Evolutionary conservation across 2,329 filamentous ascomycete species (phyloP), one percentile per base, ranked within the genome.

Genomic region (Rasamsonia emersonii): DNA sequence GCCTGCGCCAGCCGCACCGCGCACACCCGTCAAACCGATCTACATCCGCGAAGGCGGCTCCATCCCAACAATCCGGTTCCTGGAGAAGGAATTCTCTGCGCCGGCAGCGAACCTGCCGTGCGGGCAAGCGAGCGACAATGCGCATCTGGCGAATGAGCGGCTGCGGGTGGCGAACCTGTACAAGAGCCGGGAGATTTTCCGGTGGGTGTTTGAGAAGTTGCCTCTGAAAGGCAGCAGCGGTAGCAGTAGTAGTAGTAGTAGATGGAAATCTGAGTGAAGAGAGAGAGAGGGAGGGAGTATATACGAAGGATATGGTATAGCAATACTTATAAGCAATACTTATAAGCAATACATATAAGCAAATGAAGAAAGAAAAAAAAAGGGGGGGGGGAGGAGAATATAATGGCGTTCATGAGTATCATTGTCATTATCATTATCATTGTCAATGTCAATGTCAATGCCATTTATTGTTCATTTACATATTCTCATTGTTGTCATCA

Each of bases 1-100:
- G 13, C 18, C 24, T 2, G 16, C 31, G 6, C 13, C 19, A 19
- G 9, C 17, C 9, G 11, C 24, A 14, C 28, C 30, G 8, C 35
- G 30, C 38, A 44, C 34, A 9, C 28, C 33, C 11, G 41, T 54
- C 8, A 47, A 51, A 33, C 89, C 88, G 0, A 68, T 98, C 3
- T 96, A 93, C 54, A 98, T 98, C 45, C 76, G 91, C 7, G 91
- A 98, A 60, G 91, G 91, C 9, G 91, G 91, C 4, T 93, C 83
- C 0, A 98, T 98, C 45, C 91, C 91, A 0, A 85, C 85, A 0
- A 96, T 96, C 35, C 70, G 91, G 4, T 96, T 96, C 52, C 55
- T 96, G 21, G 89, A 96, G 57, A 94, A 94, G 62, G 86, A 93
- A 49, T 95, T 96, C 52, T 71, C 73, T 3, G 91, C 91, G 0